Conservation (phyloP, 371 early-diverging fungal species). For the Furculomyces boomerangus region DNA sequence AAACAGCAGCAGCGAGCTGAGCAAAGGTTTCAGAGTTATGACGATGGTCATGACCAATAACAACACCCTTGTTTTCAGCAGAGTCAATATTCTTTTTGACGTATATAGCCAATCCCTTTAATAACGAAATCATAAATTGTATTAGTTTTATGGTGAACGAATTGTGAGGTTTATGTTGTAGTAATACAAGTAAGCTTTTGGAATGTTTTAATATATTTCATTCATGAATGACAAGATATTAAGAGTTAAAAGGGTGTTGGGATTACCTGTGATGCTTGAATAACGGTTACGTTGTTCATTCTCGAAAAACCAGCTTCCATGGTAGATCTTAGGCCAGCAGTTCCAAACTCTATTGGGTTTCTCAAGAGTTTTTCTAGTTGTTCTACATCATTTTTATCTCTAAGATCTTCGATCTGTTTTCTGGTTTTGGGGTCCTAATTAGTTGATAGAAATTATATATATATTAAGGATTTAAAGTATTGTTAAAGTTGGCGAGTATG, state of each 20-base stretch:
- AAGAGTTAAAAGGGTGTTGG: slow-evolving; percentile 1
- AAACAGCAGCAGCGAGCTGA: slow-evolving; percentile 65
- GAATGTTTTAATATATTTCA: not conserved
- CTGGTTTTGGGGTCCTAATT: slow-evolving; percentile 38
- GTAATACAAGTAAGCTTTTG: not conserved
- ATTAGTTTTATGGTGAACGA: not conserved
- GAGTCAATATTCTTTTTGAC: slow-evolving; percentile 23
- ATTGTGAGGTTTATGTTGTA: not conserved
- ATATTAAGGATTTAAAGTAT: not conserved
- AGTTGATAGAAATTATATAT: not conserved
- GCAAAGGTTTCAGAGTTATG: slow-evolving; percentile 75
- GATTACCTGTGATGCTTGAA: slow-evolving; percentile 51
- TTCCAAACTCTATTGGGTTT: slow-evolving; percentile 70
- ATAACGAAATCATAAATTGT: not conserved
- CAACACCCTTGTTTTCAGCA: slow-evolving; percentile 52
- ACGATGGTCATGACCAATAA: slow-evolving; percentile 92
- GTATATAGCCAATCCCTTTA: slow-evolving; percentile 17
- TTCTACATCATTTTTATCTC: slow-evolving; percentile 21
- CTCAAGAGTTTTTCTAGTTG: slow-evolving; percentile 48
- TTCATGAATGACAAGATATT: not conserved
- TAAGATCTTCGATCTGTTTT: slow-evolving; percentile 13
- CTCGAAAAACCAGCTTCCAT: slow-evolving; percentile 93
- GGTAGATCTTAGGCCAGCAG: slow-evolving; percentile 75
- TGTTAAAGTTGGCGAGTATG: not conserved
- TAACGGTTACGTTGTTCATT: slow-evolving; percentile 87